phyloP scores from a whole-genome alignment of 192 early-diverging fungal genomes.

The Paraglomus occultum region DNA sequence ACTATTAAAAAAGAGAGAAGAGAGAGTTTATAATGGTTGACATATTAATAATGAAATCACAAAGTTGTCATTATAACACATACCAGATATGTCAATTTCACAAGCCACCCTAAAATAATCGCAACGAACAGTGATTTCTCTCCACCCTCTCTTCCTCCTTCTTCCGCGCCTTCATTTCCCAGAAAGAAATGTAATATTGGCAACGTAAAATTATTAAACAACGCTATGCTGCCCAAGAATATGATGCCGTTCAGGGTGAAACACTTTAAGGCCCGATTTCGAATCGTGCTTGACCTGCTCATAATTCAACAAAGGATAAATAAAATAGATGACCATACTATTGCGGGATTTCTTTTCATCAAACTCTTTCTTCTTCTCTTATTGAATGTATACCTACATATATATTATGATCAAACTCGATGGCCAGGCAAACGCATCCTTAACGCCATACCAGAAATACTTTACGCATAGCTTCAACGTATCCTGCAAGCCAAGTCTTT shows the following conservation, averaged over 20 bases:
- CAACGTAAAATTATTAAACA: slow-evolving; percentile 39
- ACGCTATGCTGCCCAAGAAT: slow-evolving; percentile 51
- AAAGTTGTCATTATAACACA: slow-evolving; percentile 3
- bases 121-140: slow-evolving; percentile 21
- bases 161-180: not conserved
- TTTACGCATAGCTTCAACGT: slow-evolving; percentile 5
- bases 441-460: slow-evolving; percentile 23
- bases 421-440: slow-evolving; percentile 47
- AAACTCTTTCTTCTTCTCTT: not conserved
- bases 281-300: slow-evolving; percentile 47
- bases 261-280: slow-evolving; percentile 41
- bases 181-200: slow-evolving; percentile 29
- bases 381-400: slow-evolving; percentile 34
- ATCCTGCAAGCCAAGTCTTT: slow-evolving; percentile 5
- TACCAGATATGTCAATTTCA: slow-evolving; percentile 36
- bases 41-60: not conserved
- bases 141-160: not conserved
- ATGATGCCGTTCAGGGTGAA: slow-evolving; percentile 50
- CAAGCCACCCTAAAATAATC: slow-evolving; percentile 17
- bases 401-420: slow-evolving; percentile 47
- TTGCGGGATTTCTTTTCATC: slow-evolving; percentile 34
- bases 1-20: slow-evolving; percentile 19
- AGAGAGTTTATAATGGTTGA: slow-evolving; percentile 1
- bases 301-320: slow-evolving; percentile 28
- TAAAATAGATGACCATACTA: slow-evolving; percentile 45